Base-by-base conservation (phyloP, 371 early-diverging fungal genomes). In the Parasitella parasitica region DNA sequence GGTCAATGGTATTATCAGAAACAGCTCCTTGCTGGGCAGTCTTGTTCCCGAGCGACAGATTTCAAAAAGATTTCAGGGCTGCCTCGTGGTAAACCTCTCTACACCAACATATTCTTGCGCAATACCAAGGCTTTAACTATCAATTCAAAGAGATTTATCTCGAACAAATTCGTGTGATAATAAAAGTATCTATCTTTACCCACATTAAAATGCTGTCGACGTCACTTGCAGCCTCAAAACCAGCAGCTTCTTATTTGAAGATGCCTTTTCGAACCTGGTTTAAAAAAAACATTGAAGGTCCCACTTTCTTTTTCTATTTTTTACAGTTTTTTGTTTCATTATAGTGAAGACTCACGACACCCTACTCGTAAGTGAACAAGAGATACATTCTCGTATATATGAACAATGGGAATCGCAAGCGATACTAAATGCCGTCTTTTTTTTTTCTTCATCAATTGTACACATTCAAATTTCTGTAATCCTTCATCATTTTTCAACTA, bases 321-420 rank as follows among this genome's bases (percentile, higher is more conserved):
- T 53, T 53, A 32, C 4, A 22, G 3, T 28, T 35, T n/a, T 39
- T 46, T 50, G 37, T 59, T 52, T 52, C 52, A 28, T 52, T 52
- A 37, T 59, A 59, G 52, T 59, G 24, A 51, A 51, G n/a, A 34
- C 52, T 51, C 28, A 58, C 4, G 22, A 59, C 60, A 59, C 60
- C 60, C 60, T 59, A 59, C 60, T 59, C 60, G 60, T 59, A 59
- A 59, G 60, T 52, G 36, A 12, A n/a, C 11, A 12, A 28, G 27
- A 11, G n/a, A n/a, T n/a, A n/a, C n/a, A n/a, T n/a, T n/a, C n/a
- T n/a, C n/a, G n/a, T n/a, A n/a, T n/a, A n/a, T n/a, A n/a, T n/a
- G n/a, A n/a, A n/a, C n/a, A n/a, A n/a, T n/a, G n/a, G n/a, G n/a
- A n/a, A 20, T 49, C n/a, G 28, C n/a, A 49, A 28, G 26, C 4